Percentiles rank a stretch among this genome's conserved stretches.
Conservation (phyloP, 1,284 basidiomycete genomes). For the Pseudozyma pruni region DNA sequence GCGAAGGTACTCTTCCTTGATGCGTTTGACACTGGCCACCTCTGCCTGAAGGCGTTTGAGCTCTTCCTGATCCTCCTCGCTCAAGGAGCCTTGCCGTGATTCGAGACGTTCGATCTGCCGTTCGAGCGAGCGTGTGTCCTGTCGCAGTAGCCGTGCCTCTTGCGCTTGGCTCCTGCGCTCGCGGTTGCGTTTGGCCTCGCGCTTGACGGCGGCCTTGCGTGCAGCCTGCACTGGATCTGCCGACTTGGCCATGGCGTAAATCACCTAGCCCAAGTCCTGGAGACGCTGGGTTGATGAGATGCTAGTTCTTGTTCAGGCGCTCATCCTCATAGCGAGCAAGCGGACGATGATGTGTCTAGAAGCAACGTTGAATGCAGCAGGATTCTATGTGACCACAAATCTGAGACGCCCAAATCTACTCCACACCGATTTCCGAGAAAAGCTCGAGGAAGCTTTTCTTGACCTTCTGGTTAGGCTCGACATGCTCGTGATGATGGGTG, state of each 20-base stretch:
- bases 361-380: slow-evolving; percentile 3
- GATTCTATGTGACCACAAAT: slow-evolving; percentile 3
- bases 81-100: slow-evolving; percentile 22
- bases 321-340: slow-evolving; percentile 4
- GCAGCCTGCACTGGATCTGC: slow-evolving; percentile 67
- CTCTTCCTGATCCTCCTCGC: slow-evolving; percentile 34
- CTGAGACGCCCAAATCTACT: slow-evolving; percentile 7
- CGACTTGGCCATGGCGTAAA: slow-evolving; percentile 38
- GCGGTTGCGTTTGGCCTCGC: slow-evolving; percentile 62
- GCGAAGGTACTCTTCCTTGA: slow-evolving; percentile 73
- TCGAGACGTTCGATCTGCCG: slow-evolving; percentile 51
- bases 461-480: slow-evolving; percentile 22
- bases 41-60: slow-evolving; percentile 47
- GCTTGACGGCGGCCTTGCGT: slow-evolving; percentile 62
- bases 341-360: too few relatives aligned
- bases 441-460: slow-evolving; percentile 26
- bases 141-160: slow-evolving; percentile 45
- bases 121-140: slow-evolving; percentile 41
- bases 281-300: too few relatives aligned
- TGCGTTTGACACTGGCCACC: slow-evolving; percentile 41
- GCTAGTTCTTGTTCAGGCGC: not conserved
- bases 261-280: too few relatives aligned
- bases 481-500: slow-evolving; percentile 40
- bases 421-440: slow-evolving; percentile 46
- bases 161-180: slow-evolving; percentile 56